Evolutionary conservation across 148 eudicot genomes (phyloP).

Genomic region (Linanthus parryae): DNA sequence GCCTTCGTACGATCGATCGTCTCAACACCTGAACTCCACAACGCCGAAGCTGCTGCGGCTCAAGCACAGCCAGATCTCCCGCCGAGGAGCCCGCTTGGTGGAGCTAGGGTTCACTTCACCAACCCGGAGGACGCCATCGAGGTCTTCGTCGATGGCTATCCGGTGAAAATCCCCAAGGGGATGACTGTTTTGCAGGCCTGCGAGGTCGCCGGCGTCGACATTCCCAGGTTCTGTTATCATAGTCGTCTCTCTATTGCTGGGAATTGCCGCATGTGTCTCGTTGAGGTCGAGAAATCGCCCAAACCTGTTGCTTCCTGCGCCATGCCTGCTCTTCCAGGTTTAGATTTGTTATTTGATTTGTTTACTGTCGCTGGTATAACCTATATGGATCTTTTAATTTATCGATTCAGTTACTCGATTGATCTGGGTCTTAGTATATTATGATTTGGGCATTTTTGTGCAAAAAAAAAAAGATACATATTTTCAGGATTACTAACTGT

Average conservation of each 20-base stretch:
- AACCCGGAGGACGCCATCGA: constrained; percentile 91
- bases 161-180: constrained; percentile 91
- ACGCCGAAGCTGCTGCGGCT: constrained; percentile 31
- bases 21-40: constrained; percentile 58
- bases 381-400: no score
- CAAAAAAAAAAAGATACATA: not conserved
- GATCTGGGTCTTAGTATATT: not conserved
- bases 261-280: constrained; percentile 94
- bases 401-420: no score
- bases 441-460: not conserved
- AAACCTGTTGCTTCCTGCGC: constrained; percentile 99
- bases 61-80: constrained; percentile 44
- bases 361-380: no score
- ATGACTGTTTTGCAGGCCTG: constrained; percentile 95
- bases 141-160: constrained; percentile 89
- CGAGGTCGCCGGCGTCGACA: constrained; percentile 92
- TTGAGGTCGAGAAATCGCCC: constrained; percentile 96
- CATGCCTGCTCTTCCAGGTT: constrained; percentile 98
- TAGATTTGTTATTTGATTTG: not conserved
- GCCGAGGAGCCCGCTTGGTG: constrained; percentile 47
- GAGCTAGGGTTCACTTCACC: constrained; percentile 77
- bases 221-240: constrained; percentile 88
- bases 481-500: not conserved
- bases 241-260: constrained; percentile 85
- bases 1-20: constrained; percentile 34